Conservation (phyloP, 495 filamentous ascomycete genomes). For the Hypoxylon fuscum region DNA sequence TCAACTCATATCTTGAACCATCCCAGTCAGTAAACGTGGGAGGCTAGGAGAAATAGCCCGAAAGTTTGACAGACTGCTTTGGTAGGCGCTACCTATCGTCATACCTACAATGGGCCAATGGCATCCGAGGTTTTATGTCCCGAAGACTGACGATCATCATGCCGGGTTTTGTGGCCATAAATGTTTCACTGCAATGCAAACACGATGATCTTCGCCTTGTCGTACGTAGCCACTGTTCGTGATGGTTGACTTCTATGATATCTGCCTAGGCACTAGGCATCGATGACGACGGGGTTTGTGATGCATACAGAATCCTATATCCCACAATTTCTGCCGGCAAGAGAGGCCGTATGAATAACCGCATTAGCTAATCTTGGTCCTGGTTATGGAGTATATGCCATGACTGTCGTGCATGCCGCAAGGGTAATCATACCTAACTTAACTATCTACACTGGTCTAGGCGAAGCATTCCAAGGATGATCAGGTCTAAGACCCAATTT, state of each 20-base stretch:
- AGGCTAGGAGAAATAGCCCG: slow-evolving; percentile 4
- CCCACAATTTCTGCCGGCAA: slow-evolving; percentile 20
- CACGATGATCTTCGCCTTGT: slow-evolving; percentile 8
- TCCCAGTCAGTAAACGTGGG: slow-evolving; percentile 3
- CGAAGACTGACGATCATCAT: neutral
- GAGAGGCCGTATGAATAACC: slow-evolving; percentile 1
- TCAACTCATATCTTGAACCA: neutral
- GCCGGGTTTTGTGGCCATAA: neutral
- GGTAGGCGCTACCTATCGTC: neutral
- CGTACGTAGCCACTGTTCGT: neutral
- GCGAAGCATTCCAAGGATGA: slow-evolving; percentile 10
- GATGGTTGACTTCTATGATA: too few relatives aligned
- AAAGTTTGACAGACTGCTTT: neutral
- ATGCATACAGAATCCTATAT: too few relatives aligned
- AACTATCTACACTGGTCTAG: slow-evolving; percentile 4
- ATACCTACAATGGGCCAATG: too few relatives aligned
- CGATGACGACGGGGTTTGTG: too few relatives aligned
- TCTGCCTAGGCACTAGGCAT: too few relatives aligned
- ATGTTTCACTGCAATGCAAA: neutral
- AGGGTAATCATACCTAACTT: slow-evolving; percentile 10
- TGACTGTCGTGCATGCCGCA: slow-evolving; percentile 16
- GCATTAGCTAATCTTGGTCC: slow-evolving; percentile 14
- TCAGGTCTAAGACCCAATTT: slow-evolving; percentile 16
- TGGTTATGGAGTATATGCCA: slow-evolving; percentile 12
- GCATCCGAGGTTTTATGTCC: neutral